Evolutionary conservation across 2,329 filamentous ascomycete species (phyloP).

Genomic region (Penicillium sclerotigenum): DNA sequence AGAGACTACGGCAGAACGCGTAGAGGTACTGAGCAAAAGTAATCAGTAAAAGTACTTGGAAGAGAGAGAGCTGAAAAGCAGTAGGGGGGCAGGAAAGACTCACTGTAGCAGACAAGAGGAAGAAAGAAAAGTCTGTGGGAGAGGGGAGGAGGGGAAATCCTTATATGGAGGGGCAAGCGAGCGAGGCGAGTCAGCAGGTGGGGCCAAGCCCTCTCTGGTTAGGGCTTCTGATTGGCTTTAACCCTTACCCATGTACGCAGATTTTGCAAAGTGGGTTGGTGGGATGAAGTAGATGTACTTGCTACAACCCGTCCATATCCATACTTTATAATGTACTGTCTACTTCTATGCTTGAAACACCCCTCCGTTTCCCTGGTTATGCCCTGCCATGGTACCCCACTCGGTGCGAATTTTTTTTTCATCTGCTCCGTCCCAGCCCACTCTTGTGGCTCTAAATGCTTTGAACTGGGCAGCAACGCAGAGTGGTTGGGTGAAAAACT

Average conservation of each 20-base stretch:
- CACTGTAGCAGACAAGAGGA: constrained; percentile 47
- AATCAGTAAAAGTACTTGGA: constrained; percentile 24
- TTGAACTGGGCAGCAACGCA: constrained; percentile 41
- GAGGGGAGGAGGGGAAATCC: constrained; percentile 43
- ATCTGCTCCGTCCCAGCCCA: constrained; percentile 17
- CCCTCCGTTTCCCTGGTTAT: constrained; percentile 29
- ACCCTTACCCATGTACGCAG: constrained; percentile 24
- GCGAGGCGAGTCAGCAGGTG: constrained; percentile 36
- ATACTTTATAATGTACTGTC: constrained; percentile 6
- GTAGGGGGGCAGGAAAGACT: constrained; percentile 38
- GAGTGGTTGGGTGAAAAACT: constrained; percentile 18
- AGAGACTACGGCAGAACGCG: constrained; percentile 51
- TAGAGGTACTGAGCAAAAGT: constrained; percentile 48
- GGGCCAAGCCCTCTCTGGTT: constrained; percentile 35
- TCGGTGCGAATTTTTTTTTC: constrained; percentile 26
- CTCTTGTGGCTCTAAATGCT: constrained; percentile 12
- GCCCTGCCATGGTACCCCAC: constrained; percentile 22
- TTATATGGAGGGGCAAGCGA: constrained; percentile 49
- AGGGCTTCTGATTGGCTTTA: constrained; percentile 27
- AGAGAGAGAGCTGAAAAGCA: constrained; percentile 16
- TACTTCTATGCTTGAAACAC: constrained; percentile 7
- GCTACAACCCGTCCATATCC: fast-evolving
- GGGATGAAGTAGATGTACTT: constrained; percentile 9
- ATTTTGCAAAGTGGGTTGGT: constrained; percentile 33
- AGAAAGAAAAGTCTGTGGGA: constrained; percentile 42